Evolutionary conservation across 2,329 filamentous ascomycete species (phyloP), one percentile per base, ranked within the genome.

Genomic region (Exophiala aquamarina): DNA sequence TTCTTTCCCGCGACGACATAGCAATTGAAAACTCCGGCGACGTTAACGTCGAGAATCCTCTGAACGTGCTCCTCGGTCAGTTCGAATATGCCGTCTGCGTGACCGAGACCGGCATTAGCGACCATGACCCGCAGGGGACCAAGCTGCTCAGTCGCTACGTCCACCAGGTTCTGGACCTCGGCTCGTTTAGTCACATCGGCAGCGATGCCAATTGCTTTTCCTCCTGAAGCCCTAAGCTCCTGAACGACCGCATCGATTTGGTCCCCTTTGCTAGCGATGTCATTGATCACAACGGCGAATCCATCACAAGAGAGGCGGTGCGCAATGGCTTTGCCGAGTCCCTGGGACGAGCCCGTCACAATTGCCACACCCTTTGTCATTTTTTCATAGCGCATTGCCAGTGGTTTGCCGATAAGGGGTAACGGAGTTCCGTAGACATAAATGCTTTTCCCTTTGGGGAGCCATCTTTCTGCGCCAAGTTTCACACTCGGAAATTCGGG

Each of bases 1-100:
- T 85, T 81, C 59, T 74, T 77, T 0, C 81, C 82, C 0, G 81
- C 83, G 2, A 75, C 72, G 3, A 73, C 70, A 56, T 83, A 83
- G 66, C 81, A 85, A 57, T 86, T 81, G 56, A 81, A 82, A 0
- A 83, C 73, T 2, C 83, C 83, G 38, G 71, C 74, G n/a, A 87
- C 77, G 52, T 87, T 87, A 46, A 86, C 73, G 15, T 76, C 71
- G 55, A 86, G 78, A 70, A 86, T 80, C 14, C 69, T 67, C 28
- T 73, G 66, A 33, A 84, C 70, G 44, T 84, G 79, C 2, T 75
- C 67, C 35, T 79, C 74, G 0, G 75, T 77, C 1, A 83, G 54
- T 3, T 83, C 77, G 0, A 85, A 69, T 0, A 82, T 58, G 0
- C 66, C 51, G 52, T 79, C 78, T 3, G 81, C 75, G 49, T 81